Evolutionary conservation across 345 rosid species (phyloP), one percentile per base, ranked within the genome.

Genomic region (Tarenaya hassleriana): DNA sequence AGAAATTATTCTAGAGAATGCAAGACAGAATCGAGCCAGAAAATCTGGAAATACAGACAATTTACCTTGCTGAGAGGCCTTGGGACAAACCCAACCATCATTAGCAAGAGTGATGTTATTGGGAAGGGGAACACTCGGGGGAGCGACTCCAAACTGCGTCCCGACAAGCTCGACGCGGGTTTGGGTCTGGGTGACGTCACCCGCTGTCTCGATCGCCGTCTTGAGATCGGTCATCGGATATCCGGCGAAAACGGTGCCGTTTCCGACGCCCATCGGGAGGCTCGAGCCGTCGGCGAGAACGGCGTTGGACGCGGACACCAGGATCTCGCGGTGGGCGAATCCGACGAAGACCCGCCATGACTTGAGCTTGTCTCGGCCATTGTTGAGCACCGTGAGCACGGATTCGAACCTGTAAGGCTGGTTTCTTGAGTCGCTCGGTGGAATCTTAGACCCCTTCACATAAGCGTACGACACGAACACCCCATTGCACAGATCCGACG

Each of bases 361-460:
- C 68, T 82, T 76, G 52, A 91, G 82, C 70, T 74, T 86, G 40
- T 77, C 80, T 16, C 70, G 67, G 4, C 88, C 98, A 56, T 82
- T 71, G 75, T 91, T 91, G 53, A 77, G 73, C 12, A 87, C 75
- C 8, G 75, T 75, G 9, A 91, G 74, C 8, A 83, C 78, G 5
- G 98, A 91, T 73, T 87, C 75, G 79, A 91, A 91, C 2, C 94
- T 68, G 78, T 91, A 87, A 0, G 96, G 76, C 56, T 91, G 98
- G 75, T 71, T 70, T 4, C 52, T 16, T 3, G 86, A 73, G 49
- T 69, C 64, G 27, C 66, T 67, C 14, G 98, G 96, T 8, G 73
- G 72, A 39, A 91, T 73, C 71, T 43, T 73, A 52, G 44, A 72
- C 61, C 75, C 75, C 14, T 50, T 77, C 0, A 34, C 32, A 68